Evolutionary conservation across 352 stramenopile genomes (phyloP), one percentile per base, ranked within the genome.

Genomic region (Hyaloperonospora brassicae): DNA sequence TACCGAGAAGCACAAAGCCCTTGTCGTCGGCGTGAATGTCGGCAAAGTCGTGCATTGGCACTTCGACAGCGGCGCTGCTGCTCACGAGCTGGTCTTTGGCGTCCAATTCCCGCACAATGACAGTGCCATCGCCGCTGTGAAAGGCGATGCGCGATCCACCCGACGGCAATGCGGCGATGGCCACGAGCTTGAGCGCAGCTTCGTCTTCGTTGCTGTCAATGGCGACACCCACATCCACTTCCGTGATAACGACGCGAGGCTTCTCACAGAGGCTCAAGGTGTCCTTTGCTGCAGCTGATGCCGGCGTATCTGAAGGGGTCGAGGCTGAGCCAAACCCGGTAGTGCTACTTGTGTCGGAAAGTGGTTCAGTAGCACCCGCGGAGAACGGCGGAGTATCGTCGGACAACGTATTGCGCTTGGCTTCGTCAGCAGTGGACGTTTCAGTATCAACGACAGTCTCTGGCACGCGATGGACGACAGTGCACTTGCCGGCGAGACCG

Each of bases 1-100:
- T 81, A 1, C 64, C 62, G 9, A 84, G 62, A 3, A 84, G 41
- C 36, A 84, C 73, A 36, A 84, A 84, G 0, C 73, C 73, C 23
- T 81, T 67, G 47, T 68, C 50, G 50, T 84, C 73, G 17, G 73
- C 70, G 56, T 84, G 62, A 27, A 84, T 66, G 51, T 84, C 73
- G 14, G 59, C 71, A 46, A 84, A 84, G 61, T 84, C 74, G 31
- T 76, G 39, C 23, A 66, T 47, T 13, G 63, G 59, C 4, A 78
- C 71, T 47, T 74, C 54, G 7, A 79, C 52, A 5, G 57, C 55
- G 13, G 71, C 30, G n/a, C 47, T 68, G 30, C 64, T 70, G 25
- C 43, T 62, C 38, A 81, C 69, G 21, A 79, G 24, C 53, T 77
- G 72, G 66, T 82, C 73, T 22, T 52, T 68, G 3, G 61, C 65